Base-by-base conservation (phyloP, 2,329 filamentous ascomycete species). In the Myriosclerotinia curreyana region DNA sequence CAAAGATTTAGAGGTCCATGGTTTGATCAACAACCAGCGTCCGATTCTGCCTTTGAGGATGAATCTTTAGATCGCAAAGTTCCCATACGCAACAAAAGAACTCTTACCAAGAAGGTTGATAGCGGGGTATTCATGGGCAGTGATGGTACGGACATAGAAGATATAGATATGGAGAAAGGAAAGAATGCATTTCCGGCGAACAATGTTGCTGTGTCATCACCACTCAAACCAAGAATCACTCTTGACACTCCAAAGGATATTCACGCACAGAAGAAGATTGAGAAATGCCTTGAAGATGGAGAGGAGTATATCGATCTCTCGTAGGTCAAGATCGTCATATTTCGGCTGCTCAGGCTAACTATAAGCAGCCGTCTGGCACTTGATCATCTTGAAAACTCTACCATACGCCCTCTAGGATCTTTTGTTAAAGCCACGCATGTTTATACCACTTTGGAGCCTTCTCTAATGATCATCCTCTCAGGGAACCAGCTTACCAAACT, bases 121-220 rank as follows among this genome's bases (percentile, higher is more conserved):
- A 90, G 87, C 74, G 87, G 86, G 59, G 82, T 92, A 3, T 91
- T 82, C 76, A 81, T 91, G 77, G 85, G 82, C 5, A 88, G 85
- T 66, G 87, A 89, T 68, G 76, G 74, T 36, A 78, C 76, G 44
- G 78, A 81, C 40, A 76, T 79, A 14, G 81, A 84, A 60, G 62
- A 60, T 20, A 15, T 22, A 20, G 34, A 14, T 9, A 44, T 40
- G 28, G 55, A 51, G 5, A 50, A 64, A 5, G 25, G 17, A 12
- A 58, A 49, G 25, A 53, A 38, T 5, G 22, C 34, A 49, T 38
- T 12, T 42, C 9, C 55, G 34, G 31, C 20, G 6, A 22, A 22
- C 5, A 38, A 34, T 31, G 8, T 17, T 25, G 14, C 25, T 44
- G 36, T 52, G 14, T n/a, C 62, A 48, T 60, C 49, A 25, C 48